A percentile compares a stretch with the other conserved stretches of the same genome.
Conservation (phyloP, 192 early-diverging fungal genomes). For the Cladochytrium replicatum region DNA sequence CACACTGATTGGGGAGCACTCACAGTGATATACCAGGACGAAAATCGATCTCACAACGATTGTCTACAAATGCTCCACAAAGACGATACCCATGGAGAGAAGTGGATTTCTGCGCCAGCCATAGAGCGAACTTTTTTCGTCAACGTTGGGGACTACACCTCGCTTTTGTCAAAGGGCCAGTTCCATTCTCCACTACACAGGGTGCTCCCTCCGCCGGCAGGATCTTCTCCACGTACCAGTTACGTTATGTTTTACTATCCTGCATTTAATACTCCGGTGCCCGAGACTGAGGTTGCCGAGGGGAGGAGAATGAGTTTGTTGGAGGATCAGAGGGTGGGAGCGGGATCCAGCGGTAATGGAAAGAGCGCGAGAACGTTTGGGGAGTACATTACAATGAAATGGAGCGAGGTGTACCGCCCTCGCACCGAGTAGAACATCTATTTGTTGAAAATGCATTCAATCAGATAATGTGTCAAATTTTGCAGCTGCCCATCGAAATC, state of each 20-base stretch:
- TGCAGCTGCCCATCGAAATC: no score
- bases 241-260: constrained; percentile 59
- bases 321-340: no score
- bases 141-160: constrained; percentile 55
- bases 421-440: no score
- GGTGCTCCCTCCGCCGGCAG: constrained; percentile 37
- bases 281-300: no score
- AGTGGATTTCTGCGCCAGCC: constrained; percentile 33
- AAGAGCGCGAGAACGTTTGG: no score
- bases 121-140: constrained; percentile 32
- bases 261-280: constrained; percentile 36
- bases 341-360: no score
- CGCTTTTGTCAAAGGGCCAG: constrained; percentile 38
- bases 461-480: no score
- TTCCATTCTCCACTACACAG: constrained; percentile 45
- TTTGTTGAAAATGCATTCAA: no score
- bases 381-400: no score
- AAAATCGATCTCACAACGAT: constrained; percentile 5
- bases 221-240: constrained; percentile 40
- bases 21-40: constrained; percentile 42
- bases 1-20: constrained; percentile 56
- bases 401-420: no score
- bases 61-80: no score
- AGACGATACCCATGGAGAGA: constrained; percentile 32
- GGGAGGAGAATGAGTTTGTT: no score